phyloP scores from a whole-genome alignment of 257 asterid species.

The Primulina tabacum region DNA sequence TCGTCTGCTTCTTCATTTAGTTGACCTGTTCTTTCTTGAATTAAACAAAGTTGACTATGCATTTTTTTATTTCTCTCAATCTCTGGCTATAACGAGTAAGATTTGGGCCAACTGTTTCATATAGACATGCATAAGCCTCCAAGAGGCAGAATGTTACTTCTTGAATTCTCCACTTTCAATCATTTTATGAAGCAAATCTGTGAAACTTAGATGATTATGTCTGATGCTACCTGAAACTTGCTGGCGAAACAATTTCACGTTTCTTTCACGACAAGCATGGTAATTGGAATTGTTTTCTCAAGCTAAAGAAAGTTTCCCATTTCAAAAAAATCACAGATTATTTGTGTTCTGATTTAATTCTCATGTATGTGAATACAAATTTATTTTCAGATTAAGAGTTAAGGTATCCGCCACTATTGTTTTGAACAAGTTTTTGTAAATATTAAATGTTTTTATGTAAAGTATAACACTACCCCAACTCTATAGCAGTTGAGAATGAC shows the following conservation, averaged over 20 bases:
- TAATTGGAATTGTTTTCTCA: background rate
- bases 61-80: background rate
- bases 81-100: background rate
- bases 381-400: background rate
- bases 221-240: background rate
- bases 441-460: background rate
- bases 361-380: background rate
- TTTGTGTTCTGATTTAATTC: background rate
- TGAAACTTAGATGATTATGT: background rate
- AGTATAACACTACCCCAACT: background rate
- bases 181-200: conserved; percentile 6
- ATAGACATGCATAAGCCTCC: conserved; percentile 1
- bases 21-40: background rate
- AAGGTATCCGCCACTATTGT: background rate
- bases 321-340: background rate
- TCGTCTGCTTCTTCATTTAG: background rate
- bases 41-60: background rate
- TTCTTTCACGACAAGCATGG: background rate
- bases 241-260: background rate
- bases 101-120: background rate
- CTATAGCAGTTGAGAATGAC: conserved; percentile 2
- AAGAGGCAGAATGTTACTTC: too few relatives aligned
- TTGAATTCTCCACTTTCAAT: too few relatives aligned
- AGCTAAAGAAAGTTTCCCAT: background rate
- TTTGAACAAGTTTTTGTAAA: background rate